A percentile compares a stretch with the other conserved stretches of the same genome.
phyloP scores from a whole-genome alignment of 2,329 filamentous ascomycete genomes.

The Neonectria magnoliae region DNA sequence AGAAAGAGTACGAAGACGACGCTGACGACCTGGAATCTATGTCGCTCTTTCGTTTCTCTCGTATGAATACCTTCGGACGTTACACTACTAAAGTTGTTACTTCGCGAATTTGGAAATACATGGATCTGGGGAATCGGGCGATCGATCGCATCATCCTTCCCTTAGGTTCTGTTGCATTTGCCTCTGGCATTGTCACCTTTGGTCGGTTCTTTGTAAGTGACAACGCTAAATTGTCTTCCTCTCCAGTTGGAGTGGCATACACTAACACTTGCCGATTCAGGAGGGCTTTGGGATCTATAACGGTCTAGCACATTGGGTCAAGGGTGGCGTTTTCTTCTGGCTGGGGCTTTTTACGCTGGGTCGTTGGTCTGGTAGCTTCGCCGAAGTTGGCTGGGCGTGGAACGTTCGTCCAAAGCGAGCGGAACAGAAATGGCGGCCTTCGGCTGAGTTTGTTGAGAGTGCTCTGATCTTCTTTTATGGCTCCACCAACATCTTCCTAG shows the following conservation, averaged over 20 bases:
- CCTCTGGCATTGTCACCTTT: conserved; percentile 79
- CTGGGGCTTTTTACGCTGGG: conserved; percentile 88
- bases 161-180: conserved; percentile 78
- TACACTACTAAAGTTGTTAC: conserved; percentile 67
- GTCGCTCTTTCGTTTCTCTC: conserved; percentile 42
- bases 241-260: background rate
- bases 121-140: conserved; percentile 70
- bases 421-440: conserved; percentile 74
- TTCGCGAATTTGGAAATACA: conserved; percentile 63
- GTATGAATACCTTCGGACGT: conserved; percentile 62
- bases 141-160: conserved; percentile 82
- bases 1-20: conserved; percentile 61
- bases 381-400: conserved; percentile 95
- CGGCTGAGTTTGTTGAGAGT: conserved; percentile 90
- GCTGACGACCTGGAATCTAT: conserved; percentile 52
- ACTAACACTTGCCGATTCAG: conserved; percentile 51
- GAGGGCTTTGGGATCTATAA: conserved; percentile 77
- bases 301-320: conserved; percentile 91
- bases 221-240: background rate
- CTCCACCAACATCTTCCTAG: conserved; percentile 88
- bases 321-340: conserved; percentile 95
- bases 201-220: conserved; percentile 83
- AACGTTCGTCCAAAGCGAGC: conserved; percentile 75
- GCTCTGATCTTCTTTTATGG: conserved; percentile 92
- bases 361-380: conserved; percentile 90